Evolutionary conservation across 2,329 filamentous ascomycete genomes (phyloP).

Genomic region (Pyrenochaeta sp.): DNA sequence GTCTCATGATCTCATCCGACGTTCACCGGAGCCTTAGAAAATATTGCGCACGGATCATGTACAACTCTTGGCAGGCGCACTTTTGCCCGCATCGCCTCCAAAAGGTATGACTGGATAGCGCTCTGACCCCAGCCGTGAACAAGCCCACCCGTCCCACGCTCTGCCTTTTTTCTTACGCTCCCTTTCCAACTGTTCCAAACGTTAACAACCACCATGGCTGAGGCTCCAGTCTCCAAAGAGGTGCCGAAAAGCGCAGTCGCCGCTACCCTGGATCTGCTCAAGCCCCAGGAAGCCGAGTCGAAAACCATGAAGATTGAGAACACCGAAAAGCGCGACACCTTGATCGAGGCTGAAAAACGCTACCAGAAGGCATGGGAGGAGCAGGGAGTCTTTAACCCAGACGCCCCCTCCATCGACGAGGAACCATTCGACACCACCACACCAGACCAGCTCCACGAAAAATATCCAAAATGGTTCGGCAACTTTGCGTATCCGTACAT

Average conservation of each 20-base stretch:
- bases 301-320: slow-evolving; percentile 73
- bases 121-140: slow-evolving; percentile 15
- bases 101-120: slow-evolving; percentile 26
- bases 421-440: slow-evolving; percentile 77
- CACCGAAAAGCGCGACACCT: slow-evolving; percentile 85
- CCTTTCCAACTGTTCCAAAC: slow-evolving; percentile 8
- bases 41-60: slow-evolving; percentile 2
- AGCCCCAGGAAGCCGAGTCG: slow-evolving; percentile 62
- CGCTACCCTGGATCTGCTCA: slow-evolving; percentile 62
- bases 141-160: slow-evolving; percentile 3
- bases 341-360: slow-evolving; percentile 86
- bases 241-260: slow-evolving; percentile 54
- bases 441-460: slow-evolving; percentile 76
- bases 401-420: slow-evolving; percentile 82
- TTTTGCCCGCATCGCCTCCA: slow-evolving; percentile 16
- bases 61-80: slow-evolving; percentile 24
- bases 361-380: slow-evolving; percentile 88
- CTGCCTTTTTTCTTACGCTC: slow-evolving; percentile 22
- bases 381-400: slow-evolving; percentile 78
- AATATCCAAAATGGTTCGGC: slow-evolving; percentile 90
- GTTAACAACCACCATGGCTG: slow-evolving; percentile 36
- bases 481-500: slow-evolving; percentile 69
- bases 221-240: slow-evolving; percentile 35
- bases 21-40: slow-evolving; percentile 21
- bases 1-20: slow-evolving; percentile 19